These are phyloP conservation scores for Ostreobium quekettii DNA, from an alignment of 139 green algal species.

Conservation along the genomic window DNA sequence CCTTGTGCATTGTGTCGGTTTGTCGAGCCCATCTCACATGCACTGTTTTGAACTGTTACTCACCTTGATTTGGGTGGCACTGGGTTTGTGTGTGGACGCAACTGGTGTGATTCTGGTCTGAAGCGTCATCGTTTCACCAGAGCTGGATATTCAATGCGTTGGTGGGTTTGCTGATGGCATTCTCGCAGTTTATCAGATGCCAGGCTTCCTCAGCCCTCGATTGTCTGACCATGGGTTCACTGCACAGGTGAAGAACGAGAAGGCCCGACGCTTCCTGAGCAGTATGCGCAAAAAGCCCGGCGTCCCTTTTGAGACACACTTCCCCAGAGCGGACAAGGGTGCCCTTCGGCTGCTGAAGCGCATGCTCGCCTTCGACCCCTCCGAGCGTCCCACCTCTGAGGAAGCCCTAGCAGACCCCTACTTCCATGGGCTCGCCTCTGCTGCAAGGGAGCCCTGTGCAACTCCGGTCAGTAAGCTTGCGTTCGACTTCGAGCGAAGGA, in stretches of 20 bases:
- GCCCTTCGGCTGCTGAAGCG: constrained; percentile 4
- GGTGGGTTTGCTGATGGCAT: no score
- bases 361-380: constrained; percentile 86
- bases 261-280: constrained; percentile 86
- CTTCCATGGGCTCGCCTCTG: constrained; percentile 36
- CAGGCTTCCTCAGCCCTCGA: no score
- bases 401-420: constrained; percentile 71
- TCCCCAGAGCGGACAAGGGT: constrained; percentile 59
- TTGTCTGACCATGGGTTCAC: no score
- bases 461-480: constrained; percentile 68
- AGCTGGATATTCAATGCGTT: no score
- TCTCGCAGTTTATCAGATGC: no score
- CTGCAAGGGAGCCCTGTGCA: constrained; percentile 60
- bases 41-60: no score
- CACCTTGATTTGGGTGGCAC: no score
- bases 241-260: constrained; percentile 96
- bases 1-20: no score
- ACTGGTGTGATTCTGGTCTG: no score
- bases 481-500: constrained; percentile 93
- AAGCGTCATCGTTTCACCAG: no score
- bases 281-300: constrained; percentile 89
- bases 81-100: no score
- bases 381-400: constrained; percentile 70
- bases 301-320: constrained; percentile 70
- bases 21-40: no score